Evolutionary conservation across 1,284 basidiomycete genomes (phyloP).

Genomic region (Tylopilus sp.): DNA sequence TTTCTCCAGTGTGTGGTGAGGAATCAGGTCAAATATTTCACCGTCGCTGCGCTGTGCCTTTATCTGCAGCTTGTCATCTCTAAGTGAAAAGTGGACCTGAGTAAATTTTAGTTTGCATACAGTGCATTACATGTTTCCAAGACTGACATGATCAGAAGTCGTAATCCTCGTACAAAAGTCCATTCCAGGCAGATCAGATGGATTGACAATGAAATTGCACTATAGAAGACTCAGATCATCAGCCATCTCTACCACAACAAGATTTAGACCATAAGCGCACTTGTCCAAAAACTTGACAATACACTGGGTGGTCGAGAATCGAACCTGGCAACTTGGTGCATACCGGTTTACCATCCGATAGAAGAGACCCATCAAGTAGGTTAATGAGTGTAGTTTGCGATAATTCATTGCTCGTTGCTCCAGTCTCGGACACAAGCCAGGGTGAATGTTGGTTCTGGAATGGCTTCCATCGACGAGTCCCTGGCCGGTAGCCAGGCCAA

Average conservation of each 20-base stretch:
- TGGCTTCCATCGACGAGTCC: background rate
- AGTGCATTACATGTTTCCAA: too few species aligned
- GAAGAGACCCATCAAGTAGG: slow-evolving; percentile 7
- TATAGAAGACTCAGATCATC: too few species aligned
- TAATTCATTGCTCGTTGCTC: too few species aligned
- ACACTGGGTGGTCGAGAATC: slow-evolving; percentile 38
- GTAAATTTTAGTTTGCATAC: too few species aligned
- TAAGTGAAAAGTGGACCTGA: slow-evolving; percentile 46
- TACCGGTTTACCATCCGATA: slow-evolving; percentile 46
- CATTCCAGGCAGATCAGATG: too few species aligned
- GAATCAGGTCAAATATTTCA: slow-evolving; percentile 48
- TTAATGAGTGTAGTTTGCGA: slow-evolving; percentile 8
- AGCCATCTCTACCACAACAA: too few species aligned
- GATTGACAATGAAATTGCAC: too few species aligned
- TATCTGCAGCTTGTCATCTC: background rate
- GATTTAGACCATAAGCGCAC: slow-evolving; percentile 19
- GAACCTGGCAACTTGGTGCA: slow-evolving; percentile 46
- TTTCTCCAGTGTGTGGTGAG: slow-evolving; percentile 39
- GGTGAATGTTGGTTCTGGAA: background rate
- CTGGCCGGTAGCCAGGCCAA: slow-evolving; percentile 36
- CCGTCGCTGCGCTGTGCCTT: slow-evolving; percentile 11
- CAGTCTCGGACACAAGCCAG: slow-evolving; percentile 6
- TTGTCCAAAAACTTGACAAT: slow-evolving; percentile 36
- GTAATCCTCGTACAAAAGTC: too few species aligned
- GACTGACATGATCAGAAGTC: too few species aligned